These are phyloP conservation scores for Zelonia costaricensis DNA, from an alignment of 208 protist genomes.

Conservation along the genomic window DNA sequence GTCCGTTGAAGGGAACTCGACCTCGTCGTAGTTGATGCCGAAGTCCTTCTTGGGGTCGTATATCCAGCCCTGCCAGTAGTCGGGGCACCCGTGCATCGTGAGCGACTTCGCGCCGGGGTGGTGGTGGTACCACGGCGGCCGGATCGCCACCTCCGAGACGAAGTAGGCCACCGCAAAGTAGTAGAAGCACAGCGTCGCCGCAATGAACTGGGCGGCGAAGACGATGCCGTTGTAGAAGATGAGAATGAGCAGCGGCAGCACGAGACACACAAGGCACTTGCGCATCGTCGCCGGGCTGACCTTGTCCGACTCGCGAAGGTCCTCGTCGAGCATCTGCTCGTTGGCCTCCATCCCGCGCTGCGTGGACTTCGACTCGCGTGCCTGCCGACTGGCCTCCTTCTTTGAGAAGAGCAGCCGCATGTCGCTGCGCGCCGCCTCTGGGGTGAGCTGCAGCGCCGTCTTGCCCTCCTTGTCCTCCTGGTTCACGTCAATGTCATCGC, in stretches of 20 bases:
- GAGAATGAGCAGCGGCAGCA: slow-evolving; percentile 72
- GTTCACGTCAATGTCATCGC: slow-evolving; percentile 39
- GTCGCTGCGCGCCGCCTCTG: slow-evolving; percentile 28
- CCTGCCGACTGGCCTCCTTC: slow-evolving; percentile 40
- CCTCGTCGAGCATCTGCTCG: slow-evolving; percentile 48
- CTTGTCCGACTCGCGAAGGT: slow-evolving; percentile 59
- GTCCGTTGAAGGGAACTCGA: slow-evolving; percentile 72
- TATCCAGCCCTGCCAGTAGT: slow-evolving; percentile 90
- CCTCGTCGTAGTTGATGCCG: slow-evolving; percentile 77
- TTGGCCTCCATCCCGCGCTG: slow-evolving; percentile 47
- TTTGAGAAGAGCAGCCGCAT: slow-evolving; percentile 66
- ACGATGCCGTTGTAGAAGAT: slow-evolving; percentile 78
- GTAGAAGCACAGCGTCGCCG: slow-evolving; percentile 69
- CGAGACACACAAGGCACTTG: slow-evolving; percentile 59
- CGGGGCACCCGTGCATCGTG: slow-evolving; percentile 62
- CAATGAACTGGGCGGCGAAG: slow-evolving; percentile 73
- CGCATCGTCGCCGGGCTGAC: slow-evolving; percentile 78
- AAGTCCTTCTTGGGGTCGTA: slow-evolving; percentile 86
- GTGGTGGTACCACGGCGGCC: slow-evolving; percentile 91
- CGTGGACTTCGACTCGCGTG: slow-evolving; percentile 12
- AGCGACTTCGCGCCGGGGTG: slow-evolving; percentile 56
- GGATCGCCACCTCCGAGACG: slow-evolving; percentile 86
- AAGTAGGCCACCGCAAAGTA: slow-evolving; percentile 83
- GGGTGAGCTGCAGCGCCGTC: slow-evolving; percentile 59
- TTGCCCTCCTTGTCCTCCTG: slow-evolving; percentile 53